Base-by-base conservation (phyloP, 164 flowering plant genomes). In the Umbellularia californica region DNA sequence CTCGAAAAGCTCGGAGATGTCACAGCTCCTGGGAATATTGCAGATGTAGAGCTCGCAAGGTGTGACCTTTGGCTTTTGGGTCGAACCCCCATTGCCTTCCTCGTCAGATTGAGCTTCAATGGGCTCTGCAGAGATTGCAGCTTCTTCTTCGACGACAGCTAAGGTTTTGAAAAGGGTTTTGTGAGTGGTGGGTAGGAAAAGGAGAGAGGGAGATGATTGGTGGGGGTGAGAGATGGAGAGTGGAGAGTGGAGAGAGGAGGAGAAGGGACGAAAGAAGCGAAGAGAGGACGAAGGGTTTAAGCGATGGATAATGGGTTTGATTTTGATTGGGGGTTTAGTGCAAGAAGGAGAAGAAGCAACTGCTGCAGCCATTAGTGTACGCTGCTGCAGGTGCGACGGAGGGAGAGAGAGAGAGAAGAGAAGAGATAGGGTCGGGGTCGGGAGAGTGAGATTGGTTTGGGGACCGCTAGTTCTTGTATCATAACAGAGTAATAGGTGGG, bases 21-120 rank as follows among this genome's bases (percentile, higher is more conserved):
- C 85, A 51, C 65, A 82, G 60, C 82, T 83, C 27, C 82, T 78
- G 4, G 88, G 88, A 52, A 85, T 75, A 76, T 85, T 85, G 75
- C 88, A 85, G 47, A 84, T 84, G 76, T 85, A 84, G 27, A 85
- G 77, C 65, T 82, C 79, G 73, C 73, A 81, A 0, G 84, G 85
- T 22, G 65, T 58, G 22, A 41, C 47, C 58, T 3, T n/a, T 19
- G 70, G 13, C 9, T 30, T 50, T 41, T 41, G 47, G 47, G 47
- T 41, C 47, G 47, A 7, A 14, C 22, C 73, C 15, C 47, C 47
- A 19, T 27, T 67, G 69, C 22, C 65, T 28, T 68, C 79, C 51
- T 35, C 76, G 13, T 30, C 65, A 9, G 62, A 35, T 30, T 14
- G 58, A 20, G 47, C 70, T 6, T 41, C 47, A 41, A 41, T 41